Conservation (phyloP, 352 stramenopile genomes). For the Lagenidium giganteum region DNA sequence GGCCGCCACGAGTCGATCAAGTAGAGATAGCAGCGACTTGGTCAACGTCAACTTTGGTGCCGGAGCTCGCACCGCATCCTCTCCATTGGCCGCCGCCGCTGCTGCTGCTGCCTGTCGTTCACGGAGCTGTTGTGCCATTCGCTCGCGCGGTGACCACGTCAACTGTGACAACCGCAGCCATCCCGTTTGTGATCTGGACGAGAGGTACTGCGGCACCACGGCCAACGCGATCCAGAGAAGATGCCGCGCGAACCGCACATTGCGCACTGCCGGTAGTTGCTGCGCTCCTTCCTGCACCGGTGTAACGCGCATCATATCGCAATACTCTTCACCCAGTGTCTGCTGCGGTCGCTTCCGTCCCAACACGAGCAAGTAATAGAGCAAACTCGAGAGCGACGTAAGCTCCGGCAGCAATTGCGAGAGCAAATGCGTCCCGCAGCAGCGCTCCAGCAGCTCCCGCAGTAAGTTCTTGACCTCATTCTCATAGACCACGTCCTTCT, state of each 20-base stretch:
- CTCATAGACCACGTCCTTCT: slow-evolving; percentile 74
- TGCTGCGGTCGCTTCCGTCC: slow-evolving; percentile 54
- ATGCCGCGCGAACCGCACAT: slow-evolving; percentile 34
- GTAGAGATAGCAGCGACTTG: slow-evolving; percentile 16
- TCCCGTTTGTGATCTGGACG: slow-evolving; percentile 51
- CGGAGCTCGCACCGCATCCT: slow-evolving; percentile 1
- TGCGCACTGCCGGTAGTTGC: slow-evolving; percentile 7
- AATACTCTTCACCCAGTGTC: slow-evolving; percentile 86
- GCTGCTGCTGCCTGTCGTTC: slow-evolving; percentile 24
- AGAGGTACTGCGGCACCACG: slow-evolving; percentile 59
- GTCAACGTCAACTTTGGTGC: slow-evolving; percentile 11
- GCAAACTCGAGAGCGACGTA: slow-evolving; percentile 45
- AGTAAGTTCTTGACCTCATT: slow-evolving; percentile 68
- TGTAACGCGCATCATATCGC: slow-evolving; percentile 70
- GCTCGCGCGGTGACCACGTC: slow-evolving; percentile 57
- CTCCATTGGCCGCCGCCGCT: slow-evolving; percentile 4
- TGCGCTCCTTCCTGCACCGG: background rate
- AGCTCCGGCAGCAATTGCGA: slow-evolving; percentile 78
- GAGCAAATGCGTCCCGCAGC: slow-evolving; percentile 58
- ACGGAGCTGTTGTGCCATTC: slow-evolving; percentile 75
- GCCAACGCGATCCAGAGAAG: slow-evolving; percentile 49
- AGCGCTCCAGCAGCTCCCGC: slow-evolving; percentile 69
- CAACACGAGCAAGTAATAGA: slow-evolving; percentile 66
- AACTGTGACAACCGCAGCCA: slow-evolving; percentile 70
- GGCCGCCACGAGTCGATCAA: slow-evolving; percentile 40